Percentiles rank a stretch among this genome's conserved stretches.
These are phyloP conservation scores for Miamiensis avidus DNA, from an alignment of 169 alveolate genomes.

Conservation along the genomic window DNA sequence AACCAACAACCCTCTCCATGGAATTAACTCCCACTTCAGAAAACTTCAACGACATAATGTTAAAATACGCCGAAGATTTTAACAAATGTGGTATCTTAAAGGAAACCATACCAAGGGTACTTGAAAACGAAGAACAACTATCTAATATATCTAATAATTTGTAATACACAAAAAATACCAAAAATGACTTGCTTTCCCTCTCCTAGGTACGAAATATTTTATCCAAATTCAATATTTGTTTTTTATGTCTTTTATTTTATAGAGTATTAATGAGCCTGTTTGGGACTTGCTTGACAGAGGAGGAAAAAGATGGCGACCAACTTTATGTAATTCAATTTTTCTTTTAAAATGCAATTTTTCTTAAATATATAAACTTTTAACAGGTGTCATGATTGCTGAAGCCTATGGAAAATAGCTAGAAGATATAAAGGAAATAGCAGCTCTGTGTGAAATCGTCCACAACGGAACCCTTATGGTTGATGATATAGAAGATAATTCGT, in stretches of 20 bases:
- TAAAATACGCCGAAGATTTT: not conserved
- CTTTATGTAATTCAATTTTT: constrained; percentile 10
- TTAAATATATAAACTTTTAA: not conserved
- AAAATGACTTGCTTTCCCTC: not conserved
- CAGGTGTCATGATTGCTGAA: constrained; percentile 55
- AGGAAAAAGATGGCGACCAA: constrained; percentile 78
- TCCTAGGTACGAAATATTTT: no score
- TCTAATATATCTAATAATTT: not conserved
- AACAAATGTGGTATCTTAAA: not conserved
- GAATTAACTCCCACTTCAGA: no score
- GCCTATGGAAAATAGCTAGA: constrained; percentile 37
- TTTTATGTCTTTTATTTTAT: not conserved
- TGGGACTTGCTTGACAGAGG: constrained; percentile 68
- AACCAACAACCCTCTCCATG: no score
- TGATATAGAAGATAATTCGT: constrained; percentile 65
- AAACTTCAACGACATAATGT: not conserved
- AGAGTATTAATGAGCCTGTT: constrained; percentile 44
- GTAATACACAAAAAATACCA: not conserved
- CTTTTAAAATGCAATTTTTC: not conserved
- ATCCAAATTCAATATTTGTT: no score
- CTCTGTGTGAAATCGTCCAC: constrained; percentile 60
- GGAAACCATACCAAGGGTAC: not conserved
- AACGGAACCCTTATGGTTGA: constrained; percentile 68
- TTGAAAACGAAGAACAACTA: no score
- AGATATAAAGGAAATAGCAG: constrained; percentile 48